phyloP scores from a whole-genome alignment of 1,284 basidiomycete species.

The Pulveroboletus sp. region DNA sequence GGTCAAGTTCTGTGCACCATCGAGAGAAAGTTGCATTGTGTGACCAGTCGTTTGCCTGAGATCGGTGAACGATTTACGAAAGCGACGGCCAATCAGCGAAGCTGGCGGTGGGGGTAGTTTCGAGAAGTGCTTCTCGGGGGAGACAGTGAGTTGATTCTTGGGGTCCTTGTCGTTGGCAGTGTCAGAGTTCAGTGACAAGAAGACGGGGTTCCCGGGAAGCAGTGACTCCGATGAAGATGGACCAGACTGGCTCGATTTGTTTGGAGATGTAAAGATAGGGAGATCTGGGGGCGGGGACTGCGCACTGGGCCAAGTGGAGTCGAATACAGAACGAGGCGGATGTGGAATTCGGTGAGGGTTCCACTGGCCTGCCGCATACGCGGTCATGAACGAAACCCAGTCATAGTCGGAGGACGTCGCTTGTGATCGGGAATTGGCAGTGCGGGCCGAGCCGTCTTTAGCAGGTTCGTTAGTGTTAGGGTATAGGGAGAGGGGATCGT shows the following conservation, averaged over 20 bases:
- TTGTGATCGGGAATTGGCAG: slow-evolving; percentile 23
- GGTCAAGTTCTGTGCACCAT: slow-evolving; percentile 31
- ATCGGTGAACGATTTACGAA: slow-evolving; percentile 60
- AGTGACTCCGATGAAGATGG: slow-evolving; percentile 18
- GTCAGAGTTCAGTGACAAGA: slow-evolving; percentile 17
- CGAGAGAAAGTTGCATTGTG: slow-evolving; percentile 29
- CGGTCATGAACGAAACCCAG: slow-evolving; percentile 75
- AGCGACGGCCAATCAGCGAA: slow-evolving; percentile 41
- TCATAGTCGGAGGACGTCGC: slow-evolving; percentile 50
- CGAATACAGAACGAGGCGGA: slow-evolving; percentile 49
- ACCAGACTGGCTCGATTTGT: slow-evolving; percentile 11
- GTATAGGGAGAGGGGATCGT: slow-evolving; percentile 23
- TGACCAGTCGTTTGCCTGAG: slow-evolving; percentile 39
- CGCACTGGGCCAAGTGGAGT: slow-evolving; percentile 21
- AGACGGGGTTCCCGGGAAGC: slow-evolving; percentile 4
- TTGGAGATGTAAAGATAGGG: background rate
- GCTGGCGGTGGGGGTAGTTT: slow-evolving; percentile 30
- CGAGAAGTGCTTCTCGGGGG: slow-evolving; percentile 32
- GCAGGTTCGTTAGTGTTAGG: slow-evolving; percentile 14
- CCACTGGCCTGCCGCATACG: slow-evolving; percentile 79
- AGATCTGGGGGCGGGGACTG: slow-evolving; percentile 15
- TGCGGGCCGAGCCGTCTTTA: slow-evolving; percentile 17
- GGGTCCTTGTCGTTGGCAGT: slow-evolving; percentile 24
- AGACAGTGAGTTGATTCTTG: slow-evolving; percentile 27
- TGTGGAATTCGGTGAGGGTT: slow-evolving; percentile 76